These are phyloP conservation scores for Lactarius sanguifluus DNA, from an alignment of 768 basidiomycete genomes.

Conservation along the genomic window DNA sequence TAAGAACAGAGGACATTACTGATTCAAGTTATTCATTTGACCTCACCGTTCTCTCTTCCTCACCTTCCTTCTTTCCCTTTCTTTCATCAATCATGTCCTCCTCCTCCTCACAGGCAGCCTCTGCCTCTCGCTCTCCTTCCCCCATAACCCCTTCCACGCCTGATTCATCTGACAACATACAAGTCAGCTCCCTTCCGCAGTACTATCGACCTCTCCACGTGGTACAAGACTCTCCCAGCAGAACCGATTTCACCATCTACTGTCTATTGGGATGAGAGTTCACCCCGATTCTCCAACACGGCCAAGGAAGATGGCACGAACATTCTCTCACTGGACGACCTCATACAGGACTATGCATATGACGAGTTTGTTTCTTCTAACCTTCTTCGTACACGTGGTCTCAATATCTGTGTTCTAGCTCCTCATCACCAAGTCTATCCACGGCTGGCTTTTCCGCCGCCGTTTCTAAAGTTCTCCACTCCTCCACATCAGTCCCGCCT, in stretches of 20 bases:
- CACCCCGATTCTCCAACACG: slow-evolving; percentile 39
- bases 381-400: slow-evolving; percentile 27
- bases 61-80: background rate
- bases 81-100: slow-evolving; percentile 50
- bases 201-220: slow-evolving; percentile 52
- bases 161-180: slow-evolving; percentile 56
- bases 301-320: slow-evolving; percentile 51
- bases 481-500: slow-evolving; percentile 2
- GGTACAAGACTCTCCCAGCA: slow-evolving; percentile 53
- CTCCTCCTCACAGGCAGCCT: slow-evolving; percentile 47
- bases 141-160: slow-evolving; percentile 70
- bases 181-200: slow-evolving; percentile 52
- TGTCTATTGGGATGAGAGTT: slow-evolving; percentile 45
- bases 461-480: slow-evolving; percentile 4
- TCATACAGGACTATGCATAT: slow-evolving; percentile 72
- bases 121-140: slow-evolving; percentile 65
- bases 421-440: slow-evolving; percentile 14
- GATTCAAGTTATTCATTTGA: background rate
- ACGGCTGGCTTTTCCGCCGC: slow-evolving; percentile 1
- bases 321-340: slow-evolving; percentile 69
- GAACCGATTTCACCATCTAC: slow-evolving; percentile 42
- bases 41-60: background rate
- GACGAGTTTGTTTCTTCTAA: slow-evolving; percentile 57
- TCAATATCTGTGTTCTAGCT: slow-evolving; percentile 19
- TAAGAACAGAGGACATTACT: background rate